Percentiles rank a stretch among this genome's conserved stretches.
Conservation (phyloP, 306 rosid genomes). For the Vachellia collinsii region DNA sequence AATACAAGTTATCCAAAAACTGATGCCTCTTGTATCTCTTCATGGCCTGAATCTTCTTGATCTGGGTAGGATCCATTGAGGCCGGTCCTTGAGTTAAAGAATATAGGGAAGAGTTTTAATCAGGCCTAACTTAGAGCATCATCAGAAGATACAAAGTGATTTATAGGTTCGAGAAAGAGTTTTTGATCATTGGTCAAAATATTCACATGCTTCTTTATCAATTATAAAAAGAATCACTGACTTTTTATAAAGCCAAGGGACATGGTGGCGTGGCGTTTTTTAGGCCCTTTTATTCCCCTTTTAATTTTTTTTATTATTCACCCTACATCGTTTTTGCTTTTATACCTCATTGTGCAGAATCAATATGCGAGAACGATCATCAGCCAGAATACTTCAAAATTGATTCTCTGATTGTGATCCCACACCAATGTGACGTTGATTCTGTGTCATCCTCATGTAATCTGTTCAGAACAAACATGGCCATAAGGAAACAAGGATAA, state of each 20-base stretch:
- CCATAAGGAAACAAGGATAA: constrained; percentile 32
- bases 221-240: constrained; percentile 17
- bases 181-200: constrained; percentile 32
- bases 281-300: constrained; percentile 42
- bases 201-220: constrained; percentile 41
- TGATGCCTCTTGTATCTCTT: constrained; percentile 41
- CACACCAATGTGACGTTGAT: constrained; percentile 18
- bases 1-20: constrained; percentile 39
- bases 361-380: neutral
- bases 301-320: constrained; percentile 34
- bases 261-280: constrained; percentile 48
- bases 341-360: neutral
- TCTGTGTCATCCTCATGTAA: neutral
- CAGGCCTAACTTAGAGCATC: constrained; percentile 32
- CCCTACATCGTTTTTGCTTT: constrained; percentile 15
- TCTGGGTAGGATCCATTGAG: constrained; percentile 47
- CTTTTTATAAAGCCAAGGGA: constrained; percentile 49
- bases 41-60: constrained; percentile 55
- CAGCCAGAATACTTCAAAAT: neutral
- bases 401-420: constrained; percentile 47
- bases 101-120: constrained; percentile 16
- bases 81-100: constrained; percentile 1
- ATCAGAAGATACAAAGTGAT: constrained; percentile 25
- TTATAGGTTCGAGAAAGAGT: constrained; percentile 41
- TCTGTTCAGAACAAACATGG: constrained; percentile 26